Conservation (phyloP, 208 protist species). For the Leptomonas pyrrhocoris region DNA sequence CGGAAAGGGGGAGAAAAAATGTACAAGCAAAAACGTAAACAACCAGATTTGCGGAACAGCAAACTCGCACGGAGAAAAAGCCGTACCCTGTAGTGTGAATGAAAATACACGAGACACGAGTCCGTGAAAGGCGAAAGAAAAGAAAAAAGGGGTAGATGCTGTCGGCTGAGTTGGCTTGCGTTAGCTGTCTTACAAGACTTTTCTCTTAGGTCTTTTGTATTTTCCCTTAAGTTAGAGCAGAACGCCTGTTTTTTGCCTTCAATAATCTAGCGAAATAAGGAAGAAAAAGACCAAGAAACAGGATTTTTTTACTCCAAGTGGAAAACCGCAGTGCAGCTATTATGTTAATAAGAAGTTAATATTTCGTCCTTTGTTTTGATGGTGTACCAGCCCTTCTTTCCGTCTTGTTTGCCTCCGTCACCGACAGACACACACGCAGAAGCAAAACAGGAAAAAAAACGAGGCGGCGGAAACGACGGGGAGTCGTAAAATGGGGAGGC, state of each 20-base stretch:
- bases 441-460: conserved; percentile 11
- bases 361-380: no score
- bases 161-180: background rate
- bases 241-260: no score
- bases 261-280: no score
- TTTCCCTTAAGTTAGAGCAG: background rate
- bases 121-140: conserved; percentile 2
- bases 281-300: no score
- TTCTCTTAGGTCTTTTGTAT: background rate
- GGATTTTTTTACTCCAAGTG: no score
- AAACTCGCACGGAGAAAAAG: background rate
- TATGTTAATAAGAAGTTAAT: no score
- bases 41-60: background rate
- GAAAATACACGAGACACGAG: background rate
- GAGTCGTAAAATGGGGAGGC: no score
- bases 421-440: background rate
- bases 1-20: conserved; percentile 7
- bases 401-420: no score
- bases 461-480: no score
- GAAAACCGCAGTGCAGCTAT: no score
- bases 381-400: no score
- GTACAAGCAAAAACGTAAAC: conserved; percentile 15
- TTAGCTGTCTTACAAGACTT: background rate
- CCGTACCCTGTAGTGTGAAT: background rate
- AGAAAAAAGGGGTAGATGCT: conserved; percentile 16